phyloP scores from a whole-genome alignment of 192 early-diverging fungal genomes.

The Coemansia sp. region DNA sequence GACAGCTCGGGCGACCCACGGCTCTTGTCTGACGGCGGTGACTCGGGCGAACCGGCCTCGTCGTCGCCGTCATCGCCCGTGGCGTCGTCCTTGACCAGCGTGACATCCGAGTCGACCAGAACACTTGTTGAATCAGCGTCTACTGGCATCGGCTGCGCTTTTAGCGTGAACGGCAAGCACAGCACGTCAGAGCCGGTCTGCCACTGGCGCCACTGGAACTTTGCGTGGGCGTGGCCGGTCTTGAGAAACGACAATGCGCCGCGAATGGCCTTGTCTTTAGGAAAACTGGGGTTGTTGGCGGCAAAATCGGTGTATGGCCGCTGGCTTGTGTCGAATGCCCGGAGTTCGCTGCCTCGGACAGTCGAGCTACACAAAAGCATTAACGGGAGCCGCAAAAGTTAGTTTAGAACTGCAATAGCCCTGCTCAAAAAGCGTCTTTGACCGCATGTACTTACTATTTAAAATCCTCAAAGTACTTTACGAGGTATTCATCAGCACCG shows the following conservation, averaged over 20 bases:
- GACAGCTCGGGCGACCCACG: background rate
- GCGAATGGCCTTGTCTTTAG: constrained; percentile 41
- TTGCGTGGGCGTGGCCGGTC: constrained; percentile 36
- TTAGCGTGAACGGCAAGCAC: constrained; percentile 32
- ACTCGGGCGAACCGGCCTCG: background rate
- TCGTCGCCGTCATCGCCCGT: constrained; percentile 4
- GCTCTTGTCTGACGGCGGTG: background rate
- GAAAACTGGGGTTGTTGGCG: constrained; percentile 22
- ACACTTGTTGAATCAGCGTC: background rate
- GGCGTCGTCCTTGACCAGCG: constrained; percentile 12
- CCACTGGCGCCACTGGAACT: constrained; percentile 48
- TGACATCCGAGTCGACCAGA: constrained; percentile 28
- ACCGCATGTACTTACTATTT: constrained; percentile 38
- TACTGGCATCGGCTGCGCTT: background rate
- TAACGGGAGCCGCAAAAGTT: too few relatives aligned
- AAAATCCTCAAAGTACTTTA: constrained; percentile 56
- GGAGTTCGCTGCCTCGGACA: constrained; percentile 42
- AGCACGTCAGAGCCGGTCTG: constrained; percentile 43
- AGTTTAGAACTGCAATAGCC: background rate
- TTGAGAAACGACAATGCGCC: constrained; percentile 38
- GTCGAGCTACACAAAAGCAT: constrained; percentile 22
- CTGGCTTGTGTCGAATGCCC: constrained; percentile 36
- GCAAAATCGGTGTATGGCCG: constrained; percentile 49
- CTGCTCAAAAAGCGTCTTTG: too few relatives aligned
- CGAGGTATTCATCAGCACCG: constrained; percentile 39